Evolutionary conservation across 306 rosid genomes (phyloP), one percentile per base, ranked within the genome.

Genomic region (Mimosa bimucronata): DNA sequence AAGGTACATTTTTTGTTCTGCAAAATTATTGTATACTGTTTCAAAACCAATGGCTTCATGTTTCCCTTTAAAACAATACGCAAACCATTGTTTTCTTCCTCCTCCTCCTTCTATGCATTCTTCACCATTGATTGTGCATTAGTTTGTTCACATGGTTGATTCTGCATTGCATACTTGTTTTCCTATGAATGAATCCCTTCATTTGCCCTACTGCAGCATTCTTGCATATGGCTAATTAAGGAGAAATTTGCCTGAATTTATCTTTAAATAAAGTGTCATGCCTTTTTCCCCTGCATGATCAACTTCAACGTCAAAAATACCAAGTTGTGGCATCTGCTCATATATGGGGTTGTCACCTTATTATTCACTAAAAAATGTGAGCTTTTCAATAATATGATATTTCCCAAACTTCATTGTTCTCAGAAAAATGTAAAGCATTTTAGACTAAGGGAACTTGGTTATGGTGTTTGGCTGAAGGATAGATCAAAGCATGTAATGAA

Each of bases 1-100:
- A 95, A 95, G 98, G 98, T 95, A 73, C 34, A 85, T 72, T 71
- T 71, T 74, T 42, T 5, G 61, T 65, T 78, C 29, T 46, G 21
- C 64, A 69, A 65, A 64, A 21, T 52, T 46, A 46, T 48, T 26
- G 18, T 26, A n/a, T 73, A 42, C 58, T 7, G 25, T 52, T 50
- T 16, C 74, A 46, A 79, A 55, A 38, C 66, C 23, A 44, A 40
- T 25, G 7, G 78, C 53, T 48, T 65, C 55, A 41, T 18, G 12
- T 14, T 5, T 28, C 23, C 7, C 7, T 45, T 79, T 12, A 30
- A 65, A 78, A 50, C 83, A 48, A 74, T 71, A 74, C 16, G 10
- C 60, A 46, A 68, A 57, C 34, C 34, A 60, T 26, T 60, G 66
- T 60, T 52, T 66, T 76, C 18, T 37, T 29, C 70, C 44, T 68